Percentiles rank a stretch among this genome's conserved stretches.
Evolutionary conservation across 163 green algal genomes (phyloP).

Genomic region (Chlamydomonas reinhardtii): DNA sequence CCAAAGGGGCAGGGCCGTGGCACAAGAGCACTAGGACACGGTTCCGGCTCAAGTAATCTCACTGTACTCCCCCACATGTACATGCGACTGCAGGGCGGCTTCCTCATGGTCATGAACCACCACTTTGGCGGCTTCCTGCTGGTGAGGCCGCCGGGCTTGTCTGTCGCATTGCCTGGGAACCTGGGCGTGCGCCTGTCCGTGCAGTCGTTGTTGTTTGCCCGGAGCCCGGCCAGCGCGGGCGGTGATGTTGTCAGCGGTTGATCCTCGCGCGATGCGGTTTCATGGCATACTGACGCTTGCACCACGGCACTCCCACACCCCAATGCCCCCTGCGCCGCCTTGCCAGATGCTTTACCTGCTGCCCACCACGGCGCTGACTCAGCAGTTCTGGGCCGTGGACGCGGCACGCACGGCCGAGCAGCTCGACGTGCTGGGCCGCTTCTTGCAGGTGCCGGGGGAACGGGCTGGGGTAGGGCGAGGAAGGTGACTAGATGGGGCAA

Average conservation of each 20-base stretch:
- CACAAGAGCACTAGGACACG: no score
- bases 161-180: no score
- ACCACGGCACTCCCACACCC: not conserved
- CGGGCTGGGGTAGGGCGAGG: not conserved
- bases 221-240: no score
- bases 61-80: no score
- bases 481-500: no score
- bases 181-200: not conserved
- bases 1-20: no score
- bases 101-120: slow-evolving; percentile 48
- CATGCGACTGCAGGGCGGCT: not conserved
- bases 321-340: not conserved
- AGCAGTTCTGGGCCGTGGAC: slow-evolving; percentile 53
- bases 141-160: not conserved
- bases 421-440: not conserved
- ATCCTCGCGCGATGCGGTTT: no score
- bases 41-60: no score
- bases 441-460: slow-evolving; percentile 26
- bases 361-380: not conserved
- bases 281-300: no score
- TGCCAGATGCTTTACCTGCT: slow-evolving; percentile 35
- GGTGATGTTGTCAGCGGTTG: no score
- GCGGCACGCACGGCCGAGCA: not conserved
- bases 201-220: no score
- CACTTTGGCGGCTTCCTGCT: slow-evolving; percentile 28